phyloP scores from a whole-genome alignment of 495 filamentous ascomycete genomes.

The Hypoxylon subgilvum region DNA sequence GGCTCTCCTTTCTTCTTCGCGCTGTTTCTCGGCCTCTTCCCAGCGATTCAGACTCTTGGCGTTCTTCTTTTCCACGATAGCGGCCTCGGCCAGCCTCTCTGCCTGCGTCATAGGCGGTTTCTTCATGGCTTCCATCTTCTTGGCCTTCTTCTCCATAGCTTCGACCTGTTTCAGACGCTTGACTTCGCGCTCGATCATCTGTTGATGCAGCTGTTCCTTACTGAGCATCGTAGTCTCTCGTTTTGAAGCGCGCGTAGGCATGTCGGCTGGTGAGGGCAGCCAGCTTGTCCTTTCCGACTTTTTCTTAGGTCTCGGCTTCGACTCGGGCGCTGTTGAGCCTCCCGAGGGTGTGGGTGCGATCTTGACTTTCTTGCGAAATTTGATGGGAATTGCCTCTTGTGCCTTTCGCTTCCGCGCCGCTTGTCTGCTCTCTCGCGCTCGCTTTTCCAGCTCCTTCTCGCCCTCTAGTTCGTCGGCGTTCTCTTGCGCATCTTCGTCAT shows the following conservation, averaged over 20 bases:
- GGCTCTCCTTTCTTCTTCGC: slow-evolving; percentile 78
- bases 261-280: slow-evolving; percentile 79
- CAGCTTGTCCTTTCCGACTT: slow-evolving; percentile 91
- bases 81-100: slow-evolving; percentile 85
- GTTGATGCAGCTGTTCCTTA: slow-evolving; percentile 79
- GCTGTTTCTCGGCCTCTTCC: slow-evolving; percentile 87
- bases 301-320: slow-evolving; percentile 77
- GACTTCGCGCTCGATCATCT: slow-evolving; percentile 82
- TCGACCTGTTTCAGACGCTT: slow-evolving; percentile 77
- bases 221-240: slow-evolving; percentile 83
- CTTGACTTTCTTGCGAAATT: slow-evolving; percentile 63
- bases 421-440: slow-evolving; percentile 56
- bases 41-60: slow-evolving; percentile 90
- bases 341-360: slow-evolving; percentile 58
- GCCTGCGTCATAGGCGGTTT: slow-evolving; percentile 84
- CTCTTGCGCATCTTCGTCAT: slow-evolving; percentile 74
- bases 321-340: slow-evolving; percentile 51
- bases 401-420: slow-evolving; percentile 78
- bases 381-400: slow-evolving; percentile 61
- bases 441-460: slow-evolving; percentile 68
- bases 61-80: slow-evolving; percentile 79
- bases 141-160: slow-evolving; percentile 86
- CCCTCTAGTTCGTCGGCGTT: slow-evolving; percentile 72
- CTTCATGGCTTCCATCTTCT: slow-evolving; percentile 74
- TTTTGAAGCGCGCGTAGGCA: slow-evolving; percentile 80